Percentiles rank a stretch among this genome's conserved stretches.
phyloP scores from a whole-genome alignment of 805 yeast genomes.

The Yarrowia alimentaria region DNA sequence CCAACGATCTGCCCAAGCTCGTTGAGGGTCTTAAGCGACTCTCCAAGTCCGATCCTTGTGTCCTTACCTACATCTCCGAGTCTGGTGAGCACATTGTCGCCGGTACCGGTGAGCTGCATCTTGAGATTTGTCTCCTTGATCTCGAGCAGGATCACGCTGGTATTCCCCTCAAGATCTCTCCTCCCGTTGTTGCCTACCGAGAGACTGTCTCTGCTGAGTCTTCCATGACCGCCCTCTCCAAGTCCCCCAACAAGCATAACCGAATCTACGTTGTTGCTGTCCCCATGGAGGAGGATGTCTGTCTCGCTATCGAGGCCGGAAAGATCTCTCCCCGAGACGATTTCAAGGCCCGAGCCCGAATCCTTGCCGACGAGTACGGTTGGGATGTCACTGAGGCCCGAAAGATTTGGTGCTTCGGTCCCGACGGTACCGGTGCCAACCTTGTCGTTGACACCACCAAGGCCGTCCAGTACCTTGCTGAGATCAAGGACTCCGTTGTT shows the following conservation, averaged over 20 bases:
- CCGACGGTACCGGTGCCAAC: conserved; percentile 99
- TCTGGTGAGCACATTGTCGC: conserved; percentile 99
- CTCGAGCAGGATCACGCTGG: conserved; percentile 99
- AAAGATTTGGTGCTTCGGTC: conserved; percentile 99
- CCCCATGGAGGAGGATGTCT: conserved; percentile 91
- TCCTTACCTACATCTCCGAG: conserved; percentile 77
- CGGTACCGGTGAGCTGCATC: conserved; percentile 99
- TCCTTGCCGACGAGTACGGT: conserved; percentile 97
- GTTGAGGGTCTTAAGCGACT: conserved; percentile 99
- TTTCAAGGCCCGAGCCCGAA: conserved; percentile 98
- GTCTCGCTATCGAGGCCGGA: conserved; percentile 90
- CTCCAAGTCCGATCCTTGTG: conserved; percentile 99
- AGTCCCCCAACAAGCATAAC: conserved; percentile 99
- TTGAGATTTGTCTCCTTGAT: conserved; percentile 95
- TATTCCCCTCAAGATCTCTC: conserved; percentile 95
- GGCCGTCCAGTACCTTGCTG: conserved; percentile 98
- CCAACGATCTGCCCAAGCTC: conserved; percentile 97
- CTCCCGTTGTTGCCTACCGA: conserved; percentile 98
- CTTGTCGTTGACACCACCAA: conserved; percentile 98
- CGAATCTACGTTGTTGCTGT: conserved; percentile 97
- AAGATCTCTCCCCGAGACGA: conserved; percentile 92
- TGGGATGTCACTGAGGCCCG: conserved; percentile 99
- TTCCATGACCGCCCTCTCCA: conserved; percentile 92
- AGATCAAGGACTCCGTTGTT: conserved; percentile 98
- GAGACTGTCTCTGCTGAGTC: conserved; percentile 96